Conservation (phyloP, 176 grass and related monocot species). For the Poa annua region DNA sequence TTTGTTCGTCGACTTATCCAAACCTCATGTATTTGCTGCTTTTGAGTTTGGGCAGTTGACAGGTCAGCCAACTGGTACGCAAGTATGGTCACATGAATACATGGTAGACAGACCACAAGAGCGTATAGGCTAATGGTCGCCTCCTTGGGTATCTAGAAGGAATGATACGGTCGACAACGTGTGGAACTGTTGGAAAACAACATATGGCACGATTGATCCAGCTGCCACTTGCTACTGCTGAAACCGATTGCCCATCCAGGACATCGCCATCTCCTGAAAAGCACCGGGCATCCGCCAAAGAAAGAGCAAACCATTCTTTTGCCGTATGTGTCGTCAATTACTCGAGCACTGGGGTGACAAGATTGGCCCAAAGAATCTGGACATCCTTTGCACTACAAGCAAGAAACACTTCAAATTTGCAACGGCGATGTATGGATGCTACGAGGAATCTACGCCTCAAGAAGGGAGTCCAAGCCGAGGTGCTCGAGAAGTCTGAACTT, state of each 20-base stretch:
- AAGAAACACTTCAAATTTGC: not conserved
- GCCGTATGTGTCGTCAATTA: constrained; percentile 4
- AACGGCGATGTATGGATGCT: not conserved
- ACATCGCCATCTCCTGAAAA: constrained; percentile 28
- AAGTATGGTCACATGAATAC: not conserved
- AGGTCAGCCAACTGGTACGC: not conserved
- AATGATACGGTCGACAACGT: not conserved
- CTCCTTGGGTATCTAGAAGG: constrained; percentile 15
- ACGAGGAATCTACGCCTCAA: not conserved
- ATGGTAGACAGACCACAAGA: not conserved
- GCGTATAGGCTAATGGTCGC: not conserved
- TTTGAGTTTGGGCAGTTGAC: not conserved
- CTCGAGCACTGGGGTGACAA: not conserved
- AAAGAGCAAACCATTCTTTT: not conserved
- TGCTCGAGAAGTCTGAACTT: not conserved
- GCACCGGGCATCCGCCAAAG: not conserved
- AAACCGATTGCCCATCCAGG: constrained; percentile 21
- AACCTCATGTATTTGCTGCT: not conserved
- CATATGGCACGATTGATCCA: not conserved
- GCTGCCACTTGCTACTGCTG: not conserved
- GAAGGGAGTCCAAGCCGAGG: not conserved
- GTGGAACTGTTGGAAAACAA: constrained; percentile 15
- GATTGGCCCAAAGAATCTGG: constrained; percentile 11
- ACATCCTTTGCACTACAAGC: not conserved
- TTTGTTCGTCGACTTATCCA: not conserved